Evolutionary conservation across 495 filamentous ascomycete genomes (phyloP), one percentile per base, ranked within the genome.

Genomic region (Xylaria acuta): DNA sequence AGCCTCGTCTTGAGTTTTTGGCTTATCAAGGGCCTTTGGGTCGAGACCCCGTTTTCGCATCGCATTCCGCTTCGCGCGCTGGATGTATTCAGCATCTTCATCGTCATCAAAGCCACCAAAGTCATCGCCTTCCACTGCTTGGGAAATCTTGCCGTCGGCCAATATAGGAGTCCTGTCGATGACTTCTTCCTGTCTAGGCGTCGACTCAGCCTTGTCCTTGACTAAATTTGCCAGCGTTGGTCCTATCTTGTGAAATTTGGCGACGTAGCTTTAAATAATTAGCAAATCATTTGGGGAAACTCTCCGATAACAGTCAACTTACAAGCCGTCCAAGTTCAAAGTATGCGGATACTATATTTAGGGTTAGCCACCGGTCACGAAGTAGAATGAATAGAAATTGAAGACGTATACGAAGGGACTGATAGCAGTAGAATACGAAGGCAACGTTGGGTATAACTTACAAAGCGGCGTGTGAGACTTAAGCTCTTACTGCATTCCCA

Each of bases 201-300:
- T 75, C 6, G 60, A 70, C 14, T 68, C 69, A 30, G 73, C 63
- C 76, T 80, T 84, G 63, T 83, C 79, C 70, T 80, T 84, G 71
- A 88, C 85, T 16, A 85, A 85, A 47, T 86, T 87, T 40, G 83
- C 82, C 0, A 92, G 89, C 16, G 91, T 92, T 0, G 92, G 92
- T 16, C 89, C 96, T 38, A 88, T 88, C 88, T 99, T 99, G 84
- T 97, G 95, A 79, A 99, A 91, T 82, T 98, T 99, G 77, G 93
- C 92, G 69, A 98, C 96, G 80, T 97, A 99, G 90, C 70, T 72
- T 16, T 16, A 22, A 20, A 47, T 14, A 20, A 51, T 72, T 67
- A 72, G 63, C n/a, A 1, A 9, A 47, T 40, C 1, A 53, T 27
- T 43, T 40, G 12, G 40, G 30, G 27, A 27, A 4, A 27, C 5